These are phyloP conservation scores for Rhodotorula sp. DNA, from an alignment of 1,284 basidiomycete genomes.

Conservation along the genomic window DNA sequence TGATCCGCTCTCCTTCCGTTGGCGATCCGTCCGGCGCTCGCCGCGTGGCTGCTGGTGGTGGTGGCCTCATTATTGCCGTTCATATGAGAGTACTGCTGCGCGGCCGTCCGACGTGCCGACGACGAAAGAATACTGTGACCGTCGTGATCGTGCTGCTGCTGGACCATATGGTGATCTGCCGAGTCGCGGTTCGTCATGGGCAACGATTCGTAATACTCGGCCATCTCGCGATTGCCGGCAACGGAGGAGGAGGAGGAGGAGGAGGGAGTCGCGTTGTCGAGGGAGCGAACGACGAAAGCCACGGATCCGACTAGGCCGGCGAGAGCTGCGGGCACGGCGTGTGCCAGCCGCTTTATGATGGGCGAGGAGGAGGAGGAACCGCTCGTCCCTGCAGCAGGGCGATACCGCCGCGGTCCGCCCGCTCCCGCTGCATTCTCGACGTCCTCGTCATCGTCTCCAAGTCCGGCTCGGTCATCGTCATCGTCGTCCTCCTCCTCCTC, in stretches of 20 bases:
- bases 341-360: too few species aligned
- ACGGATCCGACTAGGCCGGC: not conserved
- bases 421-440: conserved; percentile 4
- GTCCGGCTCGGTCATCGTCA: too few species aligned
- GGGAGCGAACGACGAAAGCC: not conserved
- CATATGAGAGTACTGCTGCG: too few species aligned
- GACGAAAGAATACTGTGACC: not conserved
- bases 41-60: not conserved
- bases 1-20: not conserved
- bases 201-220: conserved; percentile 21
- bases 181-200: conserved; percentile 16
- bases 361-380: not conserved
- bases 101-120: not conserved
- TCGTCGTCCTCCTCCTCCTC: too few species aligned
- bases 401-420: not conserved
- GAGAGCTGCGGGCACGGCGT: not conserved
- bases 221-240: not conserved
- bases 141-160: too few species aligned
- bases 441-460: not conserved
- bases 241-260: not conserved
- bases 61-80: too few species aligned
- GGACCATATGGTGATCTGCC: not conserved
- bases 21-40: not conserved
- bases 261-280: not conserved
- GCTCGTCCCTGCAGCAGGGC: not conserved